A percentile compares a stretch with the other conserved stretches of the same genome.
phyloP scores from a whole-genome alignment of 1,284 basidiomycete species.

The Meira nashicola region DNA sequence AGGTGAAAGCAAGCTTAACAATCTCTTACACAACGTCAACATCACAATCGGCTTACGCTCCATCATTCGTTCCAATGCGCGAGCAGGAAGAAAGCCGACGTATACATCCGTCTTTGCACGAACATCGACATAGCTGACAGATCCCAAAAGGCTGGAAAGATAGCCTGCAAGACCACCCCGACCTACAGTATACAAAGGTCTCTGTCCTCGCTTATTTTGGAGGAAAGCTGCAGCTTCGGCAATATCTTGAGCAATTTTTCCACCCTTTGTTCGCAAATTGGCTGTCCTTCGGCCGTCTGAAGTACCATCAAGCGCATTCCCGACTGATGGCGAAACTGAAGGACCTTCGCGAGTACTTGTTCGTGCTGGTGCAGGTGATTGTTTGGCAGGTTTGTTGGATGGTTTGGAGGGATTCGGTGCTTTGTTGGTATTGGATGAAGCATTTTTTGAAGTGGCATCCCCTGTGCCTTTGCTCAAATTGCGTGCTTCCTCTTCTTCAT shows the following conservation, averaged over 20 bases:
- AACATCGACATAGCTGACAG: conserved; percentile 92
- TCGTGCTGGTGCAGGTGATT: neutral
- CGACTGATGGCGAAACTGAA: conserved; percentile 14
- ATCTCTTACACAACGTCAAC: conserved; percentile 88
- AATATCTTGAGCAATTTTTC: too few relatives aligned
- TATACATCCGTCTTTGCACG: conserved; percentile 94
- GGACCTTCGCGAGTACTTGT: neutral
- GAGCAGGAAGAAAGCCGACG: conserved; percentile 85
- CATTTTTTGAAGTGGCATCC: neutral
- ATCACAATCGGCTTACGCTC: conserved; percentile 92
- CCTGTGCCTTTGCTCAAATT: neutral
- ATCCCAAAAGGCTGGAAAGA: conserved; percentile 84
- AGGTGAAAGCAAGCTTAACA: conserved; percentile 89
- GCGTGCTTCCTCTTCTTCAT: neutral
- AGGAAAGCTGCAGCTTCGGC: neutral
- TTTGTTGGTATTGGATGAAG: neutral
- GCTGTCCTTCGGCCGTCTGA: neutral
- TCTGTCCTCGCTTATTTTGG: neutral
- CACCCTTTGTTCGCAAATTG: neutral
- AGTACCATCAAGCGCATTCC: conserved; percentile 40
- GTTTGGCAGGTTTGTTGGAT: neutral
- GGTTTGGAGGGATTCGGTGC: neutral
- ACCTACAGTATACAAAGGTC: conserved; percentile 76
- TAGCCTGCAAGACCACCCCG: conserved; percentile 92
- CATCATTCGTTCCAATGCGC: conserved; percentile 79